Conservation (phyloP, 371 early-diverging fungal genomes). For the Caulochytrium protostelioides region DNA sequence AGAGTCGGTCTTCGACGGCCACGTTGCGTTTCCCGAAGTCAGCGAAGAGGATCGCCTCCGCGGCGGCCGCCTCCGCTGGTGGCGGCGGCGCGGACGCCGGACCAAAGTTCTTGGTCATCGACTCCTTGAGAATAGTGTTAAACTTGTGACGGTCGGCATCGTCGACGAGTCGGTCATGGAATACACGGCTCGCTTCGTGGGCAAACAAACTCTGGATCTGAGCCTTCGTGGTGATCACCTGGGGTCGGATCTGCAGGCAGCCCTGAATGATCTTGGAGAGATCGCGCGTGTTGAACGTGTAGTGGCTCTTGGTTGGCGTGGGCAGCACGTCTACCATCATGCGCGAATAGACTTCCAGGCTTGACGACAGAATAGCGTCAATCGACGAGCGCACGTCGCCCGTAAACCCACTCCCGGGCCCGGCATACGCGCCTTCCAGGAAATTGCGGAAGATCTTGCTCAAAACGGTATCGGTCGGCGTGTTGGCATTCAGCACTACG, state of each 20-base stretch:
- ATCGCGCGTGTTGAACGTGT: conserved; percentile 34
- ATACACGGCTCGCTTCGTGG: conserved; percentile 29
- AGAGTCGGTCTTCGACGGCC: conserved; percentile 24
- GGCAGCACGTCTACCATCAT: conserved; percentile 33
- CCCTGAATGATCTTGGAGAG: conserved; percentile 31
- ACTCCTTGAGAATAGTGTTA: conserved; percentile 21
- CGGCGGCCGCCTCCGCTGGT: conserved; percentile 14
- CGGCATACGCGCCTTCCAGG: conserved; percentile 29
- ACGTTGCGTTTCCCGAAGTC: conserved; percentile 30
- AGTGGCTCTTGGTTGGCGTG: conserved; percentile 37
- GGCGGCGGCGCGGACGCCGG: too few relatives aligned
- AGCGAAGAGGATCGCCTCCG: conserved; percentile 25
- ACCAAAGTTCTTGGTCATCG: conserved; percentile 26
- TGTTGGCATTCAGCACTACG: conserved; percentile 26
- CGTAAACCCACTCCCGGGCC: conserved; percentile 20
- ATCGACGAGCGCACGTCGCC: conserved; percentile 14
- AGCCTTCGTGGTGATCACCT: conserved; percentile 10
- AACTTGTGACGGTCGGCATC: conserved; percentile 22
- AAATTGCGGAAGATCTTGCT: conserved; percentile 28
- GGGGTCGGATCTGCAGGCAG: conserved; percentile 20
- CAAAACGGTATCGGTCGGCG: conserved; percentile 21
- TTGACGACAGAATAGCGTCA: conserved; percentile 25
- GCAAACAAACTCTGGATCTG: conserved; percentile 24
- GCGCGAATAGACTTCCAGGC: conserved; percentile 27
- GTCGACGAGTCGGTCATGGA: conserved; percentile 33